These are phyloP conservation scores for Penicillium odoratum DNA, from an alignment of 495 filamentous ascomycete genomes.

Conservation along the genomic window DNA sequence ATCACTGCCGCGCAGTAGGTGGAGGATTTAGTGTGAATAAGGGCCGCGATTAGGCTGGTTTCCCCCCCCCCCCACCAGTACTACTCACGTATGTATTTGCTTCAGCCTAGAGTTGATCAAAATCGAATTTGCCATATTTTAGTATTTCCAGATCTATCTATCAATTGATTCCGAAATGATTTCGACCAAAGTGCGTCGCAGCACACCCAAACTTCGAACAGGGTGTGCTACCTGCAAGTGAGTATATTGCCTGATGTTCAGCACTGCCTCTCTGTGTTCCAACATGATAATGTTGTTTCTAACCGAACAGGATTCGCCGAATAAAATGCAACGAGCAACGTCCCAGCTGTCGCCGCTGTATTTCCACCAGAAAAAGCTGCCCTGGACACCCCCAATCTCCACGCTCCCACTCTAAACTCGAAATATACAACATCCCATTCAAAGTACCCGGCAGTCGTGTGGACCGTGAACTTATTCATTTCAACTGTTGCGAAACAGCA, in stretches of 20 bases:
- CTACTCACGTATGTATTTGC: no score
- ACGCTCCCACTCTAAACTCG: conserved; percentile 12
- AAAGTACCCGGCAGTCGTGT: conserved; percentile 33
- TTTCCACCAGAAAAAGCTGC: conserved; percentile 34
- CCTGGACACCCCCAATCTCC: conserved; percentile 33
- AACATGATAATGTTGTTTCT: not conserved
- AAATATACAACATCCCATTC: conserved; percentile 34
- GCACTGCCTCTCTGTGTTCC: no score
- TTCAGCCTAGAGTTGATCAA: no score
- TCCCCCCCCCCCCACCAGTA: no score
- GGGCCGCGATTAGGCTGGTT: no score
- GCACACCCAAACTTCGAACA: conserved; percentile 4
- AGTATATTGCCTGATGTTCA: not conserved
- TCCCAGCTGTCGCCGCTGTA: conserved; percentile 40
- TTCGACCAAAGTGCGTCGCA: not conserved
- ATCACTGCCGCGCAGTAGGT: conserved; percentile 7
- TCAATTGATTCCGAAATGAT: not conserved
- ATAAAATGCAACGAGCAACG: conserved; percentile 48
- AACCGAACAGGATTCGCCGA: conserved; percentile 30
- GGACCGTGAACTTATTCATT: conserved; percentile 41
- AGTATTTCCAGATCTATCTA: no score
- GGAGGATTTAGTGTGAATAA: no score
- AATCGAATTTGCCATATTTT: no score
- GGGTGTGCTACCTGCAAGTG: conserved; percentile 4
- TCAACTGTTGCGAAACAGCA: conserved; percentile 33